Evolutionary conservation across 768 basidiomycete species (phyloP).

Genomic region (Trichaptum fuscoviolaceum): DNA sequence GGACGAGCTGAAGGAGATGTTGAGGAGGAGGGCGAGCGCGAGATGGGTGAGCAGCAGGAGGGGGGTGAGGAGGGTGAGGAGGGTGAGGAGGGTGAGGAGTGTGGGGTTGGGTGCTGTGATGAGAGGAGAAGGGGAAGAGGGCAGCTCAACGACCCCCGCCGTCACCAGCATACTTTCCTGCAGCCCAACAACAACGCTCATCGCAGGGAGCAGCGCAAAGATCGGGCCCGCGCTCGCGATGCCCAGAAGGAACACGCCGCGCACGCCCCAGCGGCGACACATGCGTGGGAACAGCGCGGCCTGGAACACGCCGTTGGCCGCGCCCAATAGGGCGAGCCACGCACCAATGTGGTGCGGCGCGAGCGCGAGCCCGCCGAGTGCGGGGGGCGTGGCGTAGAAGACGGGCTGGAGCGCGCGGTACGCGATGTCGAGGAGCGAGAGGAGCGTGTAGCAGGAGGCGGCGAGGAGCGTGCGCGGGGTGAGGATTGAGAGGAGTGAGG

Average conservation of each 20-base stretch:
- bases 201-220: constrained; percentile 39
- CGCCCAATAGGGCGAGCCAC: constrained; percentile 30
- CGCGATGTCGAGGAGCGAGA: constrained; percentile 35
- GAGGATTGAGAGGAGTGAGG: constrained; percentile 23
- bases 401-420: constrained; percentile 33
- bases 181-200: constrained; percentile 26
- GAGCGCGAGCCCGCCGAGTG: constrained; percentile 34
- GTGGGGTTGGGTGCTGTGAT: not conserved
- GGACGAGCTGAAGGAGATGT: constrained; percentile 37
- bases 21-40: constrained; percentile 27
- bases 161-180: constrained; percentile 26
- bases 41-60: constrained; percentile 22
- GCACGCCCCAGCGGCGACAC: constrained; percentile 37
- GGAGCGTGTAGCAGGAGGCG: constrained; percentile 27
- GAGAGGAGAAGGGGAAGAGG: constrained; percentile 10
- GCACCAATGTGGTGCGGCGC: constrained; percentile 33
- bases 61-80: not conserved
- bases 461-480: constrained; percentile 28
- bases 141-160: constrained; percentile 32
- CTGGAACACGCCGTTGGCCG: constrained; percentile 36
- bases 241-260: constrained; percentile 33
- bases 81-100: not conserved
- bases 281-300: constrained; percentile 34
- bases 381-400: constrained; percentile 33
- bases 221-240: constrained; percentile 33